These are phyloP conservation scores for Cornus controversa DNA, from an alignment of 148 eudicot genomes.

Conservation along the genomic window DNA sequence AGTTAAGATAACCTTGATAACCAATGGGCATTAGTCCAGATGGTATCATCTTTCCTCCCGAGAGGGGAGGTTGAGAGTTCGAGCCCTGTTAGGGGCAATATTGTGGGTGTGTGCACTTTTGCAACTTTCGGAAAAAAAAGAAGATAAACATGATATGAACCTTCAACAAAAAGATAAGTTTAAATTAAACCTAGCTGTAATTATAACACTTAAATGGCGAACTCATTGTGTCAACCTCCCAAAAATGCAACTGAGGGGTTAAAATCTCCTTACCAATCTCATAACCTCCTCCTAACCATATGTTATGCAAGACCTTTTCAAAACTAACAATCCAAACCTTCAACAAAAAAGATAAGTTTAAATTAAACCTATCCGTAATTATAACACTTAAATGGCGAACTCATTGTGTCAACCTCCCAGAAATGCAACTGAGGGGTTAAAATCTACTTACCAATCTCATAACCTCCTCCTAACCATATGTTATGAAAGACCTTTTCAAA, in stretches of 20 bases:
- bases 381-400: neutral
- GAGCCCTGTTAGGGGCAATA: no score
- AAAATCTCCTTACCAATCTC: neutral
- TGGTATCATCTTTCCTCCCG: no score
- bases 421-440: neutral
- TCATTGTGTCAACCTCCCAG: neutral
- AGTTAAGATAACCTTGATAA: conserved; percentile 1
- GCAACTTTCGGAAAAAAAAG: no score
- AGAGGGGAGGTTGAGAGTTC: no score
- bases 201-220: neutral
- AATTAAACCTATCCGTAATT: neutral
- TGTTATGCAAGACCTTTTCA: neutral
- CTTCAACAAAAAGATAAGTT: neutral
- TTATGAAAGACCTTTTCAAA: neutral
- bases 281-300: neutral
- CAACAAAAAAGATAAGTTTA: neutral
- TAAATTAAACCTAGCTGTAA: neutral
- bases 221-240: neutral
- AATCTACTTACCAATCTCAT: neutral
- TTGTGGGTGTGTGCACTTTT: no score
- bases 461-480: neutral
- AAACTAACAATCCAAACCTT: neutral
- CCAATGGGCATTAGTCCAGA: no score
- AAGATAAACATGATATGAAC: conserved; percentile 1
- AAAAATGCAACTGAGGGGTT: neutral